Evolutionary conservation across 257 asterid species (phyloP).

Genomic region (Nicotiana obtusifolia): DNA sequence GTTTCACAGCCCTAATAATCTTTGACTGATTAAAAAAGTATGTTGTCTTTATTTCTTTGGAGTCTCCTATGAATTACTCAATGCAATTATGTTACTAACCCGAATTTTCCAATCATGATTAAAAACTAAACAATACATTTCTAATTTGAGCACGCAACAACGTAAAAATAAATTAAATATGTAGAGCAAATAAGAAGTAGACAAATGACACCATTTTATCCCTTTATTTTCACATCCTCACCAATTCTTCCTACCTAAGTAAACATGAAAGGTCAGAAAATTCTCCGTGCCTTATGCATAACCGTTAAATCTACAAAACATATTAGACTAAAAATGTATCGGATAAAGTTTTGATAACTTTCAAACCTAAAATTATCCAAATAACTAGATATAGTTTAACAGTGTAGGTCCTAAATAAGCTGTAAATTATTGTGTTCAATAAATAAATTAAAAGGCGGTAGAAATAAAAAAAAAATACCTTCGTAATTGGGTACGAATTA

Average conservation of each 20-base stretch:
- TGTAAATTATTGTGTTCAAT: not conserved
- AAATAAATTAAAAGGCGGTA: too few species aligned
- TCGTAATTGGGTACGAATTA: too few species aligned
- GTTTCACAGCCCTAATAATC: not conserved
- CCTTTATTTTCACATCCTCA: not conserved
- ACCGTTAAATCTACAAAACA: too few species aligned
- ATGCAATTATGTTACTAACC: not conserved
- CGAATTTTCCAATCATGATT: not conserved
- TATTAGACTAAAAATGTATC: too few species aligned
- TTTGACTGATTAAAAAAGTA: not conserved
- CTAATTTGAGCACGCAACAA: not conserved
- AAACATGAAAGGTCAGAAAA: too few species aligned
- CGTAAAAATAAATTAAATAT: not conserved
- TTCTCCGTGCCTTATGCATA: too few species aligned
- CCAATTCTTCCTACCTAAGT: too few species aligned
- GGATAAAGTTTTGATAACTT: not conserved
- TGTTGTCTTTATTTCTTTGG: not conserved
- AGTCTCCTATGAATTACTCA: not conserved
- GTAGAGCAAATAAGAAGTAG: not conserved
- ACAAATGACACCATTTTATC: not conserved
- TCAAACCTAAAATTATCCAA: not conserved
- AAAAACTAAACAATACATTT: not conserved
- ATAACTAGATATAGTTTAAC: not conserved
- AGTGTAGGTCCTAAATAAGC: not conserved
- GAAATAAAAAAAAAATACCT: too few species aligned